Evolutionary conservation across 2,329 filamentous ascomycete species (phyloP), one percentile per base, ranked within the genome.

Genomic region (Colletotrichum sp.): DNA sequence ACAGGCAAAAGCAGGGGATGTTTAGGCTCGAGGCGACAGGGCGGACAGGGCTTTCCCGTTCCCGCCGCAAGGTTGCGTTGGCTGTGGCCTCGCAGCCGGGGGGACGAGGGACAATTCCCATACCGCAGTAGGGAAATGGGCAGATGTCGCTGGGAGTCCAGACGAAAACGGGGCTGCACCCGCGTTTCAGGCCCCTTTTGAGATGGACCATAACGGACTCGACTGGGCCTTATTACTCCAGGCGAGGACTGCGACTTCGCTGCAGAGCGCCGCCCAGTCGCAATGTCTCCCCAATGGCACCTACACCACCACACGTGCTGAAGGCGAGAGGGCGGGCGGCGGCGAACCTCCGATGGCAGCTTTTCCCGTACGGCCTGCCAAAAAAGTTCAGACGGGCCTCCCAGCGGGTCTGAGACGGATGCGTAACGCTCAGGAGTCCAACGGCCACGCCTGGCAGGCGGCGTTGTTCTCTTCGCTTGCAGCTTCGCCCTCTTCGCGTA

Each of bases 91-190:
- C 44, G 44, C 44, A 52, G 44, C n/a, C 10, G n/a, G 44, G 44
- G 44, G 10, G 15, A 15, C 1, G n/a, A 52, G 44, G 44, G 44
- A 21, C 44, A 52, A 52, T 52, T 52, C n/a, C 44, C 44, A 52
- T 52, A 21, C 60, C 44, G 44, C 44, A 13, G 44, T 52, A 52
- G 44, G 26, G 55, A 26, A 36, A 32, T 76, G 73, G 73, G 70
- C 70, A 67, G 44, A 52, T 68, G 70, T 59, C 34, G 57, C 64
- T 60, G 59, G 44, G 59, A 76, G 70, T 76, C 74, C 74, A 74
- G 70, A 76, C 64, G 74, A 76, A 69, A 66, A 69, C 57, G 74
- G 74, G 70, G 74, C 74, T 69, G 59, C 36, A 55, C 34, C 39
- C 44, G 34, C 70, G 73, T 73, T 76, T 76, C 73, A 76, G 70